These are phyloP conservation scores for Ceratocystis variospora DNA, from an alignment of 2,329 filamentous ascomycete species.

Conservation along the genomic window DNA sequence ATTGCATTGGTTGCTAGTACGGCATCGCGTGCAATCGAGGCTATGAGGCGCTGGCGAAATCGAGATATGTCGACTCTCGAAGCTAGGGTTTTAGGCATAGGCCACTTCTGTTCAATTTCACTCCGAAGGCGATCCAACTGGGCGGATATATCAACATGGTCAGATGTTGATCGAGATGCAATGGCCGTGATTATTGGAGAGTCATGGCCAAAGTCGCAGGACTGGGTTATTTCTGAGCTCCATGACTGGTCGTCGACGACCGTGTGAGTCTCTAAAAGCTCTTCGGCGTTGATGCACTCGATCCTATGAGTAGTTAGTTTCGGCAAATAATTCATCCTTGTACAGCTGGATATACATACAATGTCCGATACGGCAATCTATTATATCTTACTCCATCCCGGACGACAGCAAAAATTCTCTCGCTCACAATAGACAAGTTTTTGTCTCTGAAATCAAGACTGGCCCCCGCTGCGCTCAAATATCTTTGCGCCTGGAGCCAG, in stretches of 20 bases:
- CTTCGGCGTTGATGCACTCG: not conserved
- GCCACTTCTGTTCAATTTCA: not conserved
- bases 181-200: not conserved
- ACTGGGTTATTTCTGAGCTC: not conserved
- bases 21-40: not conserved
- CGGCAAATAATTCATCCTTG: not conserved
- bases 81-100: not conserved
- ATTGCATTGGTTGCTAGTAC: not conserved
- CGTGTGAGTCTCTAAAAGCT: not conserved
- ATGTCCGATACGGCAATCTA: conserved; percentile 9
- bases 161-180: not conserved
- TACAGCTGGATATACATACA: conserved; percentile 9
- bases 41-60: conserved; percentile 1
- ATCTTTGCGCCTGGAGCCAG: conserved; percentile 4
- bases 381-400: conserved; percentile 4
- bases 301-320: conserved; percentile 8
- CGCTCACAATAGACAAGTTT: not conserved
- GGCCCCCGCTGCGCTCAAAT: not conserved
- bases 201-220: not conserved
- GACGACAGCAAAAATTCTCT: conserved; percentile 7
- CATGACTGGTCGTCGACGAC: conserved; percentile 1
- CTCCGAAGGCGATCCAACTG: not conserved
- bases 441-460: not conserved
- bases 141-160: not conserved
- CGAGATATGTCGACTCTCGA: not conserved